Evolutionary conservation across 805 yeast species (phyloP), one percentile per base, ranked within the genome.

Genomic region (Teunomyces gatunensis): DNA sequence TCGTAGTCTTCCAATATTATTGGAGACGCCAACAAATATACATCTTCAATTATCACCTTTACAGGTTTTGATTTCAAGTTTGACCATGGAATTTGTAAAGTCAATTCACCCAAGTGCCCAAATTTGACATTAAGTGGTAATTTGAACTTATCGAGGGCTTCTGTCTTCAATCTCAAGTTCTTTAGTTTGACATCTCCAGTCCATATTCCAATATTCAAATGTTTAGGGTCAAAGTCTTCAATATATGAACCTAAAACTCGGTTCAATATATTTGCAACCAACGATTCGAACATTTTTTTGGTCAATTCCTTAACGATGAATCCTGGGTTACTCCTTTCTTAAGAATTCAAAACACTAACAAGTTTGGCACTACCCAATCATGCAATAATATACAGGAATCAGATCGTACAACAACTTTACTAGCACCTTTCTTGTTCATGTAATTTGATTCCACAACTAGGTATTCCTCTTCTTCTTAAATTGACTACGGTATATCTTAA

Each of bases 51-150:
- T 10, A 81, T 72, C 11, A 94, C 80, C 62, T 88, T 89, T 6
- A 92, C 98, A 0, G 99, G 98, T 59, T 91, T 88, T 17, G 87
- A 84, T 61, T 91, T 91, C 54, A 95, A 72, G 60, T 90, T 94
- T 1, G 97, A 85, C 97, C 98, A 95, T 0, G 99, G 99, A 33
- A 94, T 92, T 61, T 88, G 96, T 46, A 94, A 70, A 0, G 96
- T 86, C 53, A 94, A 74, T 55, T 86, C 88, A 1, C 98, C 99
- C 48, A 94, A 65, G 60, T 88, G 89, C 35, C 99, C 99, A 61
- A 86, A 87, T 51, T 81, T 79, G 11, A 95, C 92, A 63, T 91
- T 88, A 32, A 94, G 68, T 2, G 99, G 99, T 33, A 95, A 68
- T 52, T 87, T 81, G 53, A 94, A 77, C 56, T 86, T 79, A 65